Base-by-base conservation (phyloP, 768 basidiomycete species). In the Dacryopinax spathularia region DNA sequence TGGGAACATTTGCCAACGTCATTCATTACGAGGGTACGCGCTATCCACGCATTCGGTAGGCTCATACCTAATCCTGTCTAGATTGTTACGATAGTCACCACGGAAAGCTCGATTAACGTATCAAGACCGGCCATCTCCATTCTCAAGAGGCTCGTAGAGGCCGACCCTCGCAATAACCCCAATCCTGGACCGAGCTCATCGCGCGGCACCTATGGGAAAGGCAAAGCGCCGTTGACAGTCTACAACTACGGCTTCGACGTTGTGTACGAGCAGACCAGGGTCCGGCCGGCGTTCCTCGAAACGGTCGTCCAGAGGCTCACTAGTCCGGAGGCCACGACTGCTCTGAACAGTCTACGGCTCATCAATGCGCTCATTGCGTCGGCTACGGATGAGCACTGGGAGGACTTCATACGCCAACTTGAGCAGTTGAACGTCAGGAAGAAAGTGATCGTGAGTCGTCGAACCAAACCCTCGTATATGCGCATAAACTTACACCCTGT, bases 101-200 rank as follows among this genome's bases (percentile, higher is more conserved):
- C 86, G 0, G 78, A 81, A 36, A 88, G 87, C 12, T 80, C 86
- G 18, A 85, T 94, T 77, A 96, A 96, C 66, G 89, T 94, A 64
- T 90, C 89, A 69, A 86, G 91, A 4, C 93, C 92, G 34, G 92
- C 91, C 1, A 92, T 89, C 41, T 85, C 88, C 34, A 93, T 95
- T 63, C 79, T 94, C 66, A 90, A 91, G 75, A 87, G 87, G 66
- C 82, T 95, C 22, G 91, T 92, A 15, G 90, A 92, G 72, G 90
- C 90, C 9, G 88, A 90, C 69, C 87, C 90, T 18, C 75, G 79
- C 68, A 84, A 77, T 65, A 82, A 83, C 18, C 82, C 87, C 1
- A 84, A 83, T 18, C 77, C 81, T 56, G 65, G 78, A 37, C 79
- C 84, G 13, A 81, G 85, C 69, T 84, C 86, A 22, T 61, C 44